Base-by-base conservation (phyloP, 2,329 filamentous ascomycete species). In the Colletotrichum tropicale region DNA sequence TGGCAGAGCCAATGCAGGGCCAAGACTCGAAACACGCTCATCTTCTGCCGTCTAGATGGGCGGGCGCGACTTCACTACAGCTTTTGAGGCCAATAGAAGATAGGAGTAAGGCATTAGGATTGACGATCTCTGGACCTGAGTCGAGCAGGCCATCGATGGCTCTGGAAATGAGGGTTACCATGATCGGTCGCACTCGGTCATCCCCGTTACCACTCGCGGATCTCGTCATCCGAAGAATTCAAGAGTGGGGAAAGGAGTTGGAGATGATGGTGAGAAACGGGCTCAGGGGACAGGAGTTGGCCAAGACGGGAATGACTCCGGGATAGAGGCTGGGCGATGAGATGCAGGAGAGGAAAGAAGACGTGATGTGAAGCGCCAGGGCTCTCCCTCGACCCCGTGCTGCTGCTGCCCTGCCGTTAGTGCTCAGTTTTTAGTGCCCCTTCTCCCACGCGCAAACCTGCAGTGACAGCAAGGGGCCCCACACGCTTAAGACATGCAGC, bases 11-110 rank as follows among this genome's bases (percentile, higher is more conserved):
- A 56, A 67, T 52, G 43, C 43, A 52, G 43, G 43, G n/a, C 43
- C 43, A 21, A 64, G 34, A 64, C 69, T 56, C 70, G 70, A 76
- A 76, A 76, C 74, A 32, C 56, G 70, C 70, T 74, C 74, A 68
- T 21, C 15, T 13, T 18, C 5, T 48, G 62, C 26, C 34, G 56
- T 48, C 36, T 70, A 58, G 28, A 67, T 67, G 65, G 61, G 55
- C 32, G 52, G 55, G 52, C 52, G 32, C 32, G 67, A 43, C 24
- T 7, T 43, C 30, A 56, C 56, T 24, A 24, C 28, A 56, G 28
- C 65, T 32, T 15, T 8, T 18, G 21, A 18, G 48, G 21, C 15
- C 21, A 28, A 64, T 18, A 12, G 55, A 15, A 16, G 24, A 26
- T 2, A 38, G 8, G 30, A 28, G 65, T 28, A 16, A 0, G 48